Base-by-base conservation (phyloP, 305 asterid genomes). In the Solanum hybrid region DNA sequence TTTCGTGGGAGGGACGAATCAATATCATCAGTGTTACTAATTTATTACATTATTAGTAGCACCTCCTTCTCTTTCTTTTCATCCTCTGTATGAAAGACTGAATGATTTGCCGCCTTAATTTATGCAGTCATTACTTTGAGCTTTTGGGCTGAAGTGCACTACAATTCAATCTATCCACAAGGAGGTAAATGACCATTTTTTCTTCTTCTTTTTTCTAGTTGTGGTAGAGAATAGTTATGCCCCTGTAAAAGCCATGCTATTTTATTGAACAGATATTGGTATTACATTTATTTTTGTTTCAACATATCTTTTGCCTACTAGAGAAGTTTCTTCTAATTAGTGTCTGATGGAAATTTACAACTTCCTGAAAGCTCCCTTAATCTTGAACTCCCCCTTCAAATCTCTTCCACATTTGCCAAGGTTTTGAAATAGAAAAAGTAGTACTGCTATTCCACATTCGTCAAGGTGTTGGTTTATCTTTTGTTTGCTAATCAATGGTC, bases 111-210 rank as follows among this genome's bases (percentile, higher is more conserved):
- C 24, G 15, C n/a, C 86, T 65, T 89, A 75, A 90, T 91, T 84
- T 57, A 27, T 93, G 97, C 98, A 97, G 98, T 91, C 85, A 94
- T 96, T 93, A 94, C 93, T 94, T 94, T 97, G 97, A 97, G 99
- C 95, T 97, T 95, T 92, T 96, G 99, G 99, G 98, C 99, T 2
- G 98, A 96, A 92, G 99, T 97, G 89, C 99, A 97, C 90, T 97
- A 97, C 61, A 97, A 97, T 90, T 97, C 99, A 57, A 96, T 97
- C 87, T 97, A 97, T 91, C 99, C 99, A 57, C 90, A 89, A 29
- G 98, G 96, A 94, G 99, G 99, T 96, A 94, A 93, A 88, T 68
- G 38, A 68, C 80, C 65, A 8, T 45, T 27, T 29, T 20, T 38
- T 15, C 57, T 38, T 77, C 73, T 86, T 83, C 7, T 34, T 17